A percentile compares a stretch with the other conserved stretches of the same genome.
Conservation (phyloP, 495 filamentous ascomycete species). For the Tuber melanosporum region DNA sequence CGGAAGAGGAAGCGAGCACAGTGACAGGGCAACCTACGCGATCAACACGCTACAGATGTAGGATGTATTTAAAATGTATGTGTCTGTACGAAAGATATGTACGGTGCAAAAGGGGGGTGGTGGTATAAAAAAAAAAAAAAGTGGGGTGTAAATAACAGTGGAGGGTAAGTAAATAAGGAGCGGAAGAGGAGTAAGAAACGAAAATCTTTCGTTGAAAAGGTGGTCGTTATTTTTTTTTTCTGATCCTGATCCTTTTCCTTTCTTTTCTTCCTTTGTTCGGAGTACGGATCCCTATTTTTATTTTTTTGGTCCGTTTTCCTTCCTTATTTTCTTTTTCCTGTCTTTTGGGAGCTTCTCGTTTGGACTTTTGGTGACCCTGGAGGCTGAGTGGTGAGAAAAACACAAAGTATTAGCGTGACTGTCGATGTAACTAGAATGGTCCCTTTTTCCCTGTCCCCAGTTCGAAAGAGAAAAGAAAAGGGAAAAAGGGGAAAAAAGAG, state of each 20-base stretch:
- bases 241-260: background rate
- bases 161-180: constrained; percentile 8
- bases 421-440: constrained; percentile 24
- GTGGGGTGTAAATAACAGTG: background rate
- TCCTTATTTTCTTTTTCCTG: background rate
- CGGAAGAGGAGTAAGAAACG: constrained; percentile 22
- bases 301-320: background rate
- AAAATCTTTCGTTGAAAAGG: constrained; percentile 28
- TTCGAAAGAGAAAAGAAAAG: background rate
- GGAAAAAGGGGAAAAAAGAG: background rate
- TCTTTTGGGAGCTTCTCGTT: background rate
- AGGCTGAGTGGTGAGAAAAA: constrained; percentile 11
- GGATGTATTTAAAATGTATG: constrained; percentile 17
- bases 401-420: constrained; percentile 17
- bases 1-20: constrained; percentile 30
- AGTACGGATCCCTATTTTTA: constrained; percentile 1
- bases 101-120: constrained; percentile 1
- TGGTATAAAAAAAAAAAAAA: background rate
- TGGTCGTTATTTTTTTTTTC: constrained; percentile 23
- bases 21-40: constrained; percentile 18
- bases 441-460: constrained; percentile 26
- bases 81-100: constrained; percentile 7
- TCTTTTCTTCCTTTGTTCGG: background rate
- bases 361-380: constrained; percentile 14
- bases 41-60: constrained; percentile 27